These are phyloP conservation scores for Hansfordia pulvinata DNA, from an alignment of 2,329 filamentous ascomycete species.

Conservation along the genomic window DNA sequence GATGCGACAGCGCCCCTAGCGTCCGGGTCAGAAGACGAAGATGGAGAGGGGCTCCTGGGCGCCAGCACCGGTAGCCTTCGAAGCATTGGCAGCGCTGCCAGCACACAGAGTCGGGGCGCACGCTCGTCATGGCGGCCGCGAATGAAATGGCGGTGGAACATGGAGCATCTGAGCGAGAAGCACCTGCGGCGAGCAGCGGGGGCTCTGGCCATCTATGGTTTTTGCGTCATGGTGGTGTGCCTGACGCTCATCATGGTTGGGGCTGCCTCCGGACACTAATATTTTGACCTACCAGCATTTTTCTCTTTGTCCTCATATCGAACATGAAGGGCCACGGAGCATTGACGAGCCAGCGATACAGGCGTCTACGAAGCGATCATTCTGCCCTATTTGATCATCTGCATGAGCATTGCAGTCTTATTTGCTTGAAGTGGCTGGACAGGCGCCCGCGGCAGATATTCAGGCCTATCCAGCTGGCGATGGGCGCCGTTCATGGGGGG, in stretches of 20 bases:
- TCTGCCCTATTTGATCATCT: too few relatives aligned
- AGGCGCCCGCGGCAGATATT: too few relatives aligned
- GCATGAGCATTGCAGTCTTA: too few relatives aligned
- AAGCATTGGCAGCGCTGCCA: constrained; percentile 23
- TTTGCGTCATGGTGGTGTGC: constrained; percentile 81
- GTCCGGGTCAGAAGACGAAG: constrained; percentile 30
- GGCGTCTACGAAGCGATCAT: too few relatives aligned
- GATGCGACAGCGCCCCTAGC: constrained; percentile 47
- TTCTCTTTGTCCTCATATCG: too few relatives aligned
- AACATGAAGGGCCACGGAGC: too few relatives aligned
- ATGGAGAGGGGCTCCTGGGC: constrained; percentile 25
- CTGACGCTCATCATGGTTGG: constrained; percentile 78
- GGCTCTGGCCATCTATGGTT: constrained; percentile 67
- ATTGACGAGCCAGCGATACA: background rate
- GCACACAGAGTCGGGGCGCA: constrained; percentile 17
- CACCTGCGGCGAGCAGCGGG: constrained; percentile 61
- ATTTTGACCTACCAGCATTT: too few relatives aligned
- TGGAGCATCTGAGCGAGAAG: constrained; percentile 50
- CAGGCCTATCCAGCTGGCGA: too few relatives aligned
- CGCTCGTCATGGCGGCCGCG: constrained; percentile 34
- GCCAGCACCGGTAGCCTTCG: constrained; percentile 30
- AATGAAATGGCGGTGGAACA: constrained; percentile 43
- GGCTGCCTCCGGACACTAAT: constrained; percentile 27
- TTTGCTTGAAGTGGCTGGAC: too few relatives aligned
- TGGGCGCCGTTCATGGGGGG: too few relatives aligned